Evolutionary conservation across 192 early-diverging fungal genomes (phyloP).

Genomic region (Pilaira anomala): DNA sequence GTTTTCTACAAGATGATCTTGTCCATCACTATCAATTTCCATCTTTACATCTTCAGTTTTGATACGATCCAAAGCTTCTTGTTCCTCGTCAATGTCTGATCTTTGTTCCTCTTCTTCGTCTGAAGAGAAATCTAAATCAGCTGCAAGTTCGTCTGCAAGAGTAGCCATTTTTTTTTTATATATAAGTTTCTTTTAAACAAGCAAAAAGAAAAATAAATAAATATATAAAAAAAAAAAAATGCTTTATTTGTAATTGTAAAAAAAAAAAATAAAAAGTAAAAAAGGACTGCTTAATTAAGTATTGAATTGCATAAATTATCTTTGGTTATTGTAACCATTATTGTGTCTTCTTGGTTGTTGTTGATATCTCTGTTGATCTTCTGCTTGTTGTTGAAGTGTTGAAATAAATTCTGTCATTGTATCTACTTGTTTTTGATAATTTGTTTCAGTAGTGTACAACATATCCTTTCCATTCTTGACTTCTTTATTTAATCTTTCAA

Average conservation of each 20-base stretch:
- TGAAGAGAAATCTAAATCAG: conserved; percentile 80
- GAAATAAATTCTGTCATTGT: conserved; percentile 41
- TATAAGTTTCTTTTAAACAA: too few species aligned
- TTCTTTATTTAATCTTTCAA: conserved; percentile 16
- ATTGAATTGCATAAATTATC: background rate
- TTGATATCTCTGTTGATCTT: background rate
- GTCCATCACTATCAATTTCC: conserved; percentile 41
- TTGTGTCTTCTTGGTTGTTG: background rate
- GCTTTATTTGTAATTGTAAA: background rate
- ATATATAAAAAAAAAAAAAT: background rate
- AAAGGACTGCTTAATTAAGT: too few species aligned
- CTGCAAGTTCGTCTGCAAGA: conserved; percentile 79
- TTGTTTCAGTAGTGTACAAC: conserved; percentile 33
- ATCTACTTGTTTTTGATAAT: conserved; percentile 42
- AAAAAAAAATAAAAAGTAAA: too few species aligned
- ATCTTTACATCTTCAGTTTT: conserved; percentile 50
- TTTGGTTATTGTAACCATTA: background rate
- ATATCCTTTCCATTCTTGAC: conserved; percentile 27
- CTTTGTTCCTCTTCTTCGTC: conserved; percentile 21
- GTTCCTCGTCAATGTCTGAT: background rate
- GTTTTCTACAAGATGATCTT: conserved; percentile 29
- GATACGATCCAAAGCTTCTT: conserved; percentile 33
- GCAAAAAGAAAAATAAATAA: background rate
- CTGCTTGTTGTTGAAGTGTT: conserved; percentile 14
- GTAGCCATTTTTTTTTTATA: conserved; percentile 49